phyloP scores from a whole-genome alignment of 441 rosid species.

The Kokia cookei region DNA sequence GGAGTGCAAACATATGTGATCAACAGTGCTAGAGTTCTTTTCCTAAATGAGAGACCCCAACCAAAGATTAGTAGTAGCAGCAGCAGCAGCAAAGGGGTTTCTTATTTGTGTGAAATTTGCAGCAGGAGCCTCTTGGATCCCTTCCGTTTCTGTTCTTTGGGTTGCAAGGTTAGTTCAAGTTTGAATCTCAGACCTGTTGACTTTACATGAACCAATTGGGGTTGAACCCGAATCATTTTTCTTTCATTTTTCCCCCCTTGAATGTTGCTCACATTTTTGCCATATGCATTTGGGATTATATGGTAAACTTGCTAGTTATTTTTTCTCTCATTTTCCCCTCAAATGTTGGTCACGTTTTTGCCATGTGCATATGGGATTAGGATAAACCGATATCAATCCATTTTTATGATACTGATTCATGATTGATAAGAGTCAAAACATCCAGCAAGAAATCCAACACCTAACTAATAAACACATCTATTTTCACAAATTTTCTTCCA shows the following conservation, averaged over 20 bases:
- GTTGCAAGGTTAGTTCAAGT: conserved; percentile 66
- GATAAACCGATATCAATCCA: background rate
- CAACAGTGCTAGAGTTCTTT: conserved; percentile 76
- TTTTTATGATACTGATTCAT: background rate
- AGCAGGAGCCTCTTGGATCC: conserved; percentile 71
- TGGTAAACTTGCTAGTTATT: background rate
- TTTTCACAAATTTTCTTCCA: background rate
- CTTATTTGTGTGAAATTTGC: conserved; percentile 67
- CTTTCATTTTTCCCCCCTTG: background rate
- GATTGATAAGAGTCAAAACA: background rate
- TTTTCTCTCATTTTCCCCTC: background rate
- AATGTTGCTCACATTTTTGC: background rate
- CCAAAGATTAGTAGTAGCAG: conserved; percentile 34
- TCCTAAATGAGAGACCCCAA: conserved; percentile 78
- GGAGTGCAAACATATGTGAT: conserved; percentile 86
- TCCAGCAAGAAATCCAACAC: too few relatives aligned
- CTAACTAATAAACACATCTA: background rate
- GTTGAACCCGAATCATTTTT: background rate
- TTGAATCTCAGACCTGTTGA: background rate
- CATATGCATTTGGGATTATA: too few relatives aligned
- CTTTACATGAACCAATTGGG: background rate
- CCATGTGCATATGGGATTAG: background rate
- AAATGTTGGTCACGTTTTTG: background rate
- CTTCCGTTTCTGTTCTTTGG: conserved; percentile 86
- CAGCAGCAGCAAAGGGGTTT: conserved; percentile 24